Conservation (phyloP, 2,329 filamentous ascomycete species). For the Xylogone sp. region DNA sequence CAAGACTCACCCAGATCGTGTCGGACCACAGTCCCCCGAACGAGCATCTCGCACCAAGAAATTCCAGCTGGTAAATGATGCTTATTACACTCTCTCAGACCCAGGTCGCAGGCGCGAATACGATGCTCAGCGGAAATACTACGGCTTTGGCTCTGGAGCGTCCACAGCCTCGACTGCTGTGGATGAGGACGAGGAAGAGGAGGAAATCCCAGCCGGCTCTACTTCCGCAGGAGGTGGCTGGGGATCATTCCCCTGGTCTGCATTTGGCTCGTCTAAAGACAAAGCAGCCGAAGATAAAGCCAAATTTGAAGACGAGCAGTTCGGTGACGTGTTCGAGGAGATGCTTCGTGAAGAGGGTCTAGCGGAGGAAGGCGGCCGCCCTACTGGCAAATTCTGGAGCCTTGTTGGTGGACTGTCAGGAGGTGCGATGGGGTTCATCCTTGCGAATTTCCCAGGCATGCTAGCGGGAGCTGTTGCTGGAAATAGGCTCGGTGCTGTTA, state of each 20-base stretch:
- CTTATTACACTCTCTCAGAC: slow-evolving; percentile 89
- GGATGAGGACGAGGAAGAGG: slow-evolving; percentile 40
- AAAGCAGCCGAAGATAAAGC: slow-evolving; percentile 47
- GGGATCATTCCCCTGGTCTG: slow-evolving; percentile 70
- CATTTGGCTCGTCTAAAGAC: slow-evolving; percentile 47
- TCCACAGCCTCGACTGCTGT: slow-evolving; percentile 38
- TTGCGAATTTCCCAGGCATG: slow-evolving; percentile 86
- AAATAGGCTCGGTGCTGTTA: slow-evolving; percentile 83
- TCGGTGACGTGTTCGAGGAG: slow-evolving; percentile 83
- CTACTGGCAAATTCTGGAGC: slow-evolving; percentile 78
- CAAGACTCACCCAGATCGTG: slow-evolving; percentile 90
- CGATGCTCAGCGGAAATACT: slow-evolving; percentile 66
- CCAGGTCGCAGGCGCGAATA: slow-evolving; percentile 74
- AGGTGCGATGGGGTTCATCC: slow-evolving; percentile 88
- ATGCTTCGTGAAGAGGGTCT: slow-evolving; percentile 85
- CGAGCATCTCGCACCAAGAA: slow-evolving; percentile 75
- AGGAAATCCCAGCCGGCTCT: slow-evolving; percentile 35
- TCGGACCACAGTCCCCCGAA: slow-evolving; percentile 79
- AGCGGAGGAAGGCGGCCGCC: slow-evolving; percentile 62
- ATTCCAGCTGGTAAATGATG: slow-evolving; percentile 90
- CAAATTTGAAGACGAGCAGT: slow-evolving; percentile 71
- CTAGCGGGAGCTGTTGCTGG: slow-evolving; percentile 89
- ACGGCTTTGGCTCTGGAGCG: slow-evolving; percentile 39
- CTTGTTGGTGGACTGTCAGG: slow-evolving; percentile 82
- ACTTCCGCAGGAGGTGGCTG: slow-evolving; percentile 27